These are phyloP conservation scores for Chlamydomonas sp. DNA, from an alignment of 139 green algal species.

Conservation along the genomic window DNA sequence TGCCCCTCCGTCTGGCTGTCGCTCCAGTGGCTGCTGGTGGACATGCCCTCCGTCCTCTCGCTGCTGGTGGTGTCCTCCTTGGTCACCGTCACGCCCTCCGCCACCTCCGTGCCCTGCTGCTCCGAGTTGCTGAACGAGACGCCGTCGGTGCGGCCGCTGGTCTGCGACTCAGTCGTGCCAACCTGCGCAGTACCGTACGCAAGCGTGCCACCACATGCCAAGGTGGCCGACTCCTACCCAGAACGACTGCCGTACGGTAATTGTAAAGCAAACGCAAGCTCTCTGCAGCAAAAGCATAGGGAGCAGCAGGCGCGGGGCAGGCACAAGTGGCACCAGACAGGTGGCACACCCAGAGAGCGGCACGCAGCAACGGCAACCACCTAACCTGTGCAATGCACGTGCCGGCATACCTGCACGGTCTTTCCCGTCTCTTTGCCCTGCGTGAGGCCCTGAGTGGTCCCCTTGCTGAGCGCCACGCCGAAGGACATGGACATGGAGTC, in stretches of 20 bases:
- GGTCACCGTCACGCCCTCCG: conserved; percentile 12
- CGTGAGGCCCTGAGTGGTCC: not conserved
- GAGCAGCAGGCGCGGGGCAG: too few species aligned
- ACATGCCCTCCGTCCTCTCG: not conserved
- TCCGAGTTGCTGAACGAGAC: not conserved
- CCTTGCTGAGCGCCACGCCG: not conserved
- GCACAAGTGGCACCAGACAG: too few species aligned
- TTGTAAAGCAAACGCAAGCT: too few species aligned
- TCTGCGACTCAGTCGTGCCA: not conserved
- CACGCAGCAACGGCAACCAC: too few species aligned
- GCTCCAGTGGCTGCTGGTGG: not conserved
- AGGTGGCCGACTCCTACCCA: too few species aligned
- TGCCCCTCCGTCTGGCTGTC: not conserved
- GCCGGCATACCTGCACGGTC: not conserved
- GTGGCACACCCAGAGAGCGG: too few species aligned
- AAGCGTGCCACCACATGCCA: too few species aligned
- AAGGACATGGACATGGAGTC: conserved; percentile 2
- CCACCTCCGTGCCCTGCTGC: conserved; percentile 5
- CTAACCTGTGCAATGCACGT: too few species aligned
- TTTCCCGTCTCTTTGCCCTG: not conserved
- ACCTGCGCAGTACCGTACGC: not conserved
- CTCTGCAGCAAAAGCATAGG: too few species aligned
- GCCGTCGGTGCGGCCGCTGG: not conserved
- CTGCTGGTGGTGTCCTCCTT: conserved; percentile 9
- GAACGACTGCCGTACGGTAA: too few species aligned